Evolutionary conservation across 352 stramenopile species (phyloP), one percentile per base, ranked within the genome.

Genomic region (Thalassiosira ordinaria): DNA sequence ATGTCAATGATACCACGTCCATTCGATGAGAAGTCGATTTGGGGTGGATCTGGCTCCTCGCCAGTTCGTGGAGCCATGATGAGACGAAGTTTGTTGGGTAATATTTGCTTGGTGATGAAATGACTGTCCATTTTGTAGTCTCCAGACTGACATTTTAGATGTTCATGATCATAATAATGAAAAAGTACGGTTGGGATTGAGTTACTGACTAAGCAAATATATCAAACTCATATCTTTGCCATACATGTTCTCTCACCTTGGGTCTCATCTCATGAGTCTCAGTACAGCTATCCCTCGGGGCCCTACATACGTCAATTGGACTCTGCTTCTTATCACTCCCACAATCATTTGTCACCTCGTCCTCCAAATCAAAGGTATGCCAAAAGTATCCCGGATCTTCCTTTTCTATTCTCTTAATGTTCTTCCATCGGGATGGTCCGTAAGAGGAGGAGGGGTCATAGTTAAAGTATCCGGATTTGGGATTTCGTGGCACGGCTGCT

Each of bases 241-340:
- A n/a, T n/a, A n/a, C n/a, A n/a, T n/a, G n/a, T n/a, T n/a, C 1
- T 65, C 71, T 78, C 80, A 90, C 83, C 51, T 52, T 67, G 9
- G 49, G 47, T 63, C 87, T 74, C 51, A 91, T 91, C 56, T 93
- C 78, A 78, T 93, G 89, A 26, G 73, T 53, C 72, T 93, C 89
- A 16, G 62, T 69, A 74, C 87, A 82, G 29, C 13, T 66, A 77
- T 49, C 66, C 29, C 53, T 62, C 66, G 39, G 68, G n/a, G 49
- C 79, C 5, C 47, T 55, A 35, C 82, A 79, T 55, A 93, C 59
- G 72, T 93, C 85, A 75, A 92, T 91, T 1, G 89, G 89, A 82
- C 82, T 91, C 63, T 93, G 89, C 13, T 59, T 70, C 31, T 67
- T 78, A 53, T 68, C 51, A 29, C 68, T 76, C 22, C 74, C 73